Conservation (phyloP, 192 early-diverging fungal genomes). For the Coemansia sp. region DNA sequence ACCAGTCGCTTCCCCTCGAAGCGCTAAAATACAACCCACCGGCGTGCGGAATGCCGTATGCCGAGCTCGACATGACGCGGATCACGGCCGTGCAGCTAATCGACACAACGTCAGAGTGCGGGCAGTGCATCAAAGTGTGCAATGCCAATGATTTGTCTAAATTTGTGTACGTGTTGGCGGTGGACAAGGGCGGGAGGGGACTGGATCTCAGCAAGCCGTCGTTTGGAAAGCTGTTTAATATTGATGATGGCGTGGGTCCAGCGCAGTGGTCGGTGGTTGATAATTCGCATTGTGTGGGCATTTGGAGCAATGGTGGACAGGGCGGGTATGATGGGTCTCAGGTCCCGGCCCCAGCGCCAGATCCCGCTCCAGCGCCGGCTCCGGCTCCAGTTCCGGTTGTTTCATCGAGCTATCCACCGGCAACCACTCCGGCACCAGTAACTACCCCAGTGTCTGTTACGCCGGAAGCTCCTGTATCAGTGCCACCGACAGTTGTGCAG, state of each 20-base stretch:
- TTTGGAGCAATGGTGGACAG: constrained; percentile 28
- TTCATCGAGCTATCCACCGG: neutral
- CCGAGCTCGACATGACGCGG: constrained; percentile 50
- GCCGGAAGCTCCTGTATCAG: neutral
- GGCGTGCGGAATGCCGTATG: constrained; percentile 60
- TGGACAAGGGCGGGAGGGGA: constrained; percentile 57
- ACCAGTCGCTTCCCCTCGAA: constrained; percentile 40
- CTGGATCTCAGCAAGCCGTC: constrained; percentile 55
- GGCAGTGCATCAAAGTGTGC: constrained; percentile 55
- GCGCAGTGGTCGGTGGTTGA: constrained; percentile 51
- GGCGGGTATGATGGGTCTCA: constrained; percentile 11
- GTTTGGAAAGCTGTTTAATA: constrained; percentile 54
- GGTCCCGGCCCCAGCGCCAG: constrained; percentile 8
- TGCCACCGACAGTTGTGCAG: neutral
- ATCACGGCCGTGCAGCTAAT: constrained; percentile 58
- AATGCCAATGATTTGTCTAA: constrained; percentile 46
- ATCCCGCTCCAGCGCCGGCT: neutral
- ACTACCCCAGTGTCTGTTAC: neutral
- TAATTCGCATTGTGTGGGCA: constrained; percentile 47
- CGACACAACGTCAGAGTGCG: constrained; percentile 50
- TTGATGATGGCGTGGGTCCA: constrained; percentile 49
- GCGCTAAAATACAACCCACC: constrained; percentile 54
- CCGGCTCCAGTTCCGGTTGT: neutral
- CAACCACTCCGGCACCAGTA: neutral
- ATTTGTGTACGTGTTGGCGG: constrained; percentile 56